These are phyloP conservation scores for Arxiozyma telluris DNA, from an alignment of 1,139 yeast genomes.

Conservation along the genomic window DNA sequence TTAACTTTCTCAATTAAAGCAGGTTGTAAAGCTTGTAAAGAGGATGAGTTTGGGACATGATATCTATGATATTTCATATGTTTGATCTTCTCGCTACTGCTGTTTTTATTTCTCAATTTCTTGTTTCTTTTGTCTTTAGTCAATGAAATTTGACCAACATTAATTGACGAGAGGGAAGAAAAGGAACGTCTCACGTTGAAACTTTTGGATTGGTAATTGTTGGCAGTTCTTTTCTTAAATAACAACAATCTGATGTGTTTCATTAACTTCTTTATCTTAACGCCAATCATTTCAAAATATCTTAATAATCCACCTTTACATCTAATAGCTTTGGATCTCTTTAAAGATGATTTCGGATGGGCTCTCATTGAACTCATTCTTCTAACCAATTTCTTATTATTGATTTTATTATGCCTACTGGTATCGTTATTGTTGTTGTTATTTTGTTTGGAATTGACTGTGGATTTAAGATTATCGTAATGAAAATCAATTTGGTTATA, in stretches of 20 bases:
- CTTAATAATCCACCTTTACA: slow-evolving; percentile 30
- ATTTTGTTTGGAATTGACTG: background rate
- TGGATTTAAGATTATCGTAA: background rate
- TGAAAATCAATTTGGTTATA: background rate
- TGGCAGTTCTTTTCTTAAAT: background rate
- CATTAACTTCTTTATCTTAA: slow-evolving; percentile 15
- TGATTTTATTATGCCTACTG: background rate
- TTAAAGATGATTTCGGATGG: slow-evolving; percentile 13
- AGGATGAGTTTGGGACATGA: background rate
- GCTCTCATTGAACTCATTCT: slow-evolving; percentile 3
- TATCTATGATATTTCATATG: background rate
- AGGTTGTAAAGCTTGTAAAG: slow-evolving; percentile 1
- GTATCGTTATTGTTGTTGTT: background rate
- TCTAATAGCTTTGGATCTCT: slow-evolving; percentile 28
- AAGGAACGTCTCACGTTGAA: background rate
- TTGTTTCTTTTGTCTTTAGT: background rate
- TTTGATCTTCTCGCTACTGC: background rate
- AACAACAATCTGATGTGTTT: slow-evolving; percentile 3
- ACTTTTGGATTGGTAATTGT: background rate
- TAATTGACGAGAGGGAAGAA: background rate
- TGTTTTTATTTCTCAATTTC: background rate
- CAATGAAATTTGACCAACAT: background rate
- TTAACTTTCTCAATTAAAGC: slow-evolving; percentile 1
- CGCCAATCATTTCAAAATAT: slow-evolving; percentile 22
- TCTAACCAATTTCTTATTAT: background rate